Base-by-base conservation (phyloP, 345 rosid species). In the Sonneratia caseolaris region DNA sequence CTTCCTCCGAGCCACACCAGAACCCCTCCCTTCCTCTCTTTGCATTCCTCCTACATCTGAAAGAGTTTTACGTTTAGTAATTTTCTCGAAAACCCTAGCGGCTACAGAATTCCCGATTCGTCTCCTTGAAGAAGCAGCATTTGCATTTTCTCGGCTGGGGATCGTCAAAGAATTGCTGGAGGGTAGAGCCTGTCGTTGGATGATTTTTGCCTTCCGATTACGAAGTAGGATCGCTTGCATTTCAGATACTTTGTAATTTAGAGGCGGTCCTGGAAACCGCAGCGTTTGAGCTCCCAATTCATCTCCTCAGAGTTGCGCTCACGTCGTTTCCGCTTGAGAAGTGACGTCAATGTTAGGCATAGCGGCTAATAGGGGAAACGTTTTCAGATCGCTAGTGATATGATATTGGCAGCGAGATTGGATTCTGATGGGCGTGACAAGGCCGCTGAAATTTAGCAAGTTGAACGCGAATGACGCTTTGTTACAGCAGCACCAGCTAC, bases 401-500 rank as follows among this genome's bases (percentile, higher is more conserved):
- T 86, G 90, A 79, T 57, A 81, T 57, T 55, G 79, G 70, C 53
- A 75, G 76, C 62, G 70, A 68, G 67, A 47, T 69, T 49, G 71
- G 71, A 45, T 61, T 35, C 68, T 64, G 40, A 87, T 88, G 92
- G 88, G 88, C 65, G 79, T 81, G 73, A 81, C 83, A 37, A 84
- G 84, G 70, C 79, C 82, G 66, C 83, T 85, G 90, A 82, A 81
- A 80, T 84, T 82, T 65, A 85, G 85, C 81, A 68, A 78, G 80
- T 51, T 79, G 68, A 66, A 82, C 76, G 80, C 85, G 80, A 85
- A 79, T 82, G 86, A 83, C 90, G 88, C 89, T 77, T 81, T 78
- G 74, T 76, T 78, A 71, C 86, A 82, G 80, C 92, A 89, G 37
- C 87, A 72, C 76, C 67, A 57, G 47, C 42, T 37, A 32, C 51